Conservation (phyloP, 768 basidiomycete species). For the Leccinum fibrillosum region DNA sequence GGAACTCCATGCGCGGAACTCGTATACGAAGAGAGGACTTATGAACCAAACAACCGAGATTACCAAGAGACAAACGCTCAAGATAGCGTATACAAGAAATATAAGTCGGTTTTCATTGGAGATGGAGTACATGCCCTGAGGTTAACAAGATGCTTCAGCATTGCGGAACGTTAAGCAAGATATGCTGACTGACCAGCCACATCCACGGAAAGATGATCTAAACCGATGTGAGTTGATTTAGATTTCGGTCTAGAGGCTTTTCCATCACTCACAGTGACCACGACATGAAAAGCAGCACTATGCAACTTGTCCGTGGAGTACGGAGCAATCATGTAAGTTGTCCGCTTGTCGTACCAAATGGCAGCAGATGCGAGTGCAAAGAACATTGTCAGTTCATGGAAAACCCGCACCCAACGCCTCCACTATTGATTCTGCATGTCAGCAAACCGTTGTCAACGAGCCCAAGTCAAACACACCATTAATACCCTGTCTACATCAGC, state of each 20-base stretch:
- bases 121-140: conserved; percentile 49
- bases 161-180: not conserved
- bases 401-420: conserved; percentile 47
- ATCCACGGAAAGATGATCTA: conserved; percentile 49
- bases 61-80: conserved; percentile 37
- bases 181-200: conserved; percentile 33
- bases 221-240: not conserved
- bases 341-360: conserved; percentile 50
- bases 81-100: conserved; percentile 38
- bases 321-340: conserved; percentile 33
- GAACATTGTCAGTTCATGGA: conserved; percentile 47
- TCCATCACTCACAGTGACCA: conserved; percentile 36
- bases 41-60: conserved; percentile 43
- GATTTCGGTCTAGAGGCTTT: too few relatives aligned
- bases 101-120: conserved; percentile 40
- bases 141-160: not conserved
- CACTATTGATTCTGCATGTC: conserved; percentile 30
- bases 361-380: conserved; percentile 45
- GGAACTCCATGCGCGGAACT: conserved; percentile 33
- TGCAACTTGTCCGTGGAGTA: conserved; percentile 36
- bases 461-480: conserved; percentile 33
- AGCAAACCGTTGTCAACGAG: not conserved
- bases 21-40: conserved; percentile 39
- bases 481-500: conserved; percentile 43
- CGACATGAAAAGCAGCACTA: conserved; percentile 39